Conservation (phyloP, 257 asterid genomes). For the Ilex asprella region DNA sequence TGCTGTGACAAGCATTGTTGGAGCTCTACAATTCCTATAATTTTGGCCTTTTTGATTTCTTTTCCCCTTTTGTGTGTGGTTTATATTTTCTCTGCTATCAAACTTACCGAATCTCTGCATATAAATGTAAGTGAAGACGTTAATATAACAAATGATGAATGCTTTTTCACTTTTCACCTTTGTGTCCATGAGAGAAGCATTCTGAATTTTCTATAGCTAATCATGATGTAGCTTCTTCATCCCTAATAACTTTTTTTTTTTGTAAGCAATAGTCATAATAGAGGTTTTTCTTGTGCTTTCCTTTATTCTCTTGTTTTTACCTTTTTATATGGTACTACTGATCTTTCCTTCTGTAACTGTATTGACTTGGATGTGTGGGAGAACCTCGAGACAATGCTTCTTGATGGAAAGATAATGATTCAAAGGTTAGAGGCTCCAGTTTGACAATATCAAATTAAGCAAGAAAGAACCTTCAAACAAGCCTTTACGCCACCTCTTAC, state of each 20-base stretch:
- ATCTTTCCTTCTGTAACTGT: background rate
- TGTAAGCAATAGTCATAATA: no score
- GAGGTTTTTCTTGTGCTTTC: no score
- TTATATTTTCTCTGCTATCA: background rate
- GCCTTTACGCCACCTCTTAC: constrained; percentile 32
- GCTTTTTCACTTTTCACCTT: no score
- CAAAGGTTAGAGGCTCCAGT: constrained; percentile 23
- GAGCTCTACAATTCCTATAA: background rate
- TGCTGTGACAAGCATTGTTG: background rate
- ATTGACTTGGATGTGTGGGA: constrained; percentile 27
- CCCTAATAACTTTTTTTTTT: no score
- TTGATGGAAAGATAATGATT: constrained; percentile 23
- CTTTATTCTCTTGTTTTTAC: no score
- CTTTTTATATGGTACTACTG: no score
- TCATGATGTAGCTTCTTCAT: no score
- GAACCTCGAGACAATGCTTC: constrained; percentile 27
- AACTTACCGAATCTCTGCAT: background rate
- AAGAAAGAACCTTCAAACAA: constrained; percentile 22
- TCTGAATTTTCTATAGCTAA: no score
- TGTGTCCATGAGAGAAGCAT: no score
- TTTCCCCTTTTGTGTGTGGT: no score
- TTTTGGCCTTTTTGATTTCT: background rate
- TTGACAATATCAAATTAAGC: constrained; percentile 21
- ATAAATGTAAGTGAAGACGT: background rate
- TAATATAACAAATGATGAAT: no score